These are phyloP conservation scores for Zoysia pacifica DNA, from an alignment of 176 grass and related monocot species.

Conservation along the genomic window DNA sequence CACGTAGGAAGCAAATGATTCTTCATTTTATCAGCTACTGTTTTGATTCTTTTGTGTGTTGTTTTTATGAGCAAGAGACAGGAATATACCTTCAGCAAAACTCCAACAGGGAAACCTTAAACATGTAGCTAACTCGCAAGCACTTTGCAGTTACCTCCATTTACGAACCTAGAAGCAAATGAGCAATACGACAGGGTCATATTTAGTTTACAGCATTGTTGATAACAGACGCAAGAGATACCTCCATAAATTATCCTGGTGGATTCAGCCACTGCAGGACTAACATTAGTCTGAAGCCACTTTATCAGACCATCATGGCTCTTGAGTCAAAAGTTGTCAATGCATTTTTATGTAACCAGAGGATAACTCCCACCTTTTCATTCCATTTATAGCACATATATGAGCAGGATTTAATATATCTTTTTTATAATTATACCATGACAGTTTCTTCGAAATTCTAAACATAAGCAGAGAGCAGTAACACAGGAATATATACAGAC, in stretches of 20 bases:
- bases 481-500: background rate
- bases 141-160: conserved; percentile 70
- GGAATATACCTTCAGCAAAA: conserved; percentile 71
- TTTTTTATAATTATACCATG: background rate
- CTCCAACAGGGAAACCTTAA: conserved; percentile 84
- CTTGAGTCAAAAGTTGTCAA: too few species aligned
- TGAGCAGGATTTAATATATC: background rate
- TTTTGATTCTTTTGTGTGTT: background rate
- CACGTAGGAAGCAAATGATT: background rate
- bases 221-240: conserved; percentile 19
- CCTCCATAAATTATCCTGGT: conserved; percentile 90
- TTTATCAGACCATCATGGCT: conserved; percentile 65
- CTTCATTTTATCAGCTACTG: background rate
- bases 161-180: conserved; percentile 71
- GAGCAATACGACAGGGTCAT: background rate
- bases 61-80: background rate
- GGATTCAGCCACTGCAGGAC: conserved; percentile 65
- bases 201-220: conserved; percentile 17
- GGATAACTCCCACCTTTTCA: too few species aligned
- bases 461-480: background rate
- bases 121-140: conserved; percentile 61
- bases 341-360: too few species aligned
- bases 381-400: too few species aligned
- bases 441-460: background rate
- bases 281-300: conserved; percentile 67